Percentiles rank a stretch among this genome's conserved stretches.
Evolutionary conservation across 2,329 filamentous ascomycete genomes (phyloP).

Genomic region (Tolypocladium sp.): DNA sequence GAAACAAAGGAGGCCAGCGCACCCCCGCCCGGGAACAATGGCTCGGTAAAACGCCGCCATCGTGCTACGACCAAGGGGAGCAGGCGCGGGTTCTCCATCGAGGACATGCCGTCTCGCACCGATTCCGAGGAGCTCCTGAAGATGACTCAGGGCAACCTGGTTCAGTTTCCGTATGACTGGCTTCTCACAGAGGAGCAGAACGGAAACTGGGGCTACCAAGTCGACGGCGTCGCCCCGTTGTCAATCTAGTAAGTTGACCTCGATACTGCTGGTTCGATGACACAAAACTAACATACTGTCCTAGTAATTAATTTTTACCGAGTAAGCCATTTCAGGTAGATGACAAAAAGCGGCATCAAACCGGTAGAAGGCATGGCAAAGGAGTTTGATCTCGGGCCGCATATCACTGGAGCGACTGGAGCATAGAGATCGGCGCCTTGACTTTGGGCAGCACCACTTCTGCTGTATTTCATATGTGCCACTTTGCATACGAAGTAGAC

Average conservation of each 20-base stretch:
- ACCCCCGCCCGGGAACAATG: constrained; percentile 23
- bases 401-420: not conserved
- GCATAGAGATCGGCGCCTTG: not conserved
- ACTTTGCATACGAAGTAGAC: not conserved
- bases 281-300: constrained; percentile 14
- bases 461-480: not conserved
- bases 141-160: constrained; percentile 78
- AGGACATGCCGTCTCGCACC: constrained; percentile 65
- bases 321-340: not conserved
- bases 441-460: not conserved
- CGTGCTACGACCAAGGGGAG: constrained; percentile 63
- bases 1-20: constrained; percentile 21
- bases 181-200: constrained; percentile 82
- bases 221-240: constrained; percentile 90
- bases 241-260: constrained; percentile 77
- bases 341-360: not conserved
- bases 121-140: constrained; percentile 77
- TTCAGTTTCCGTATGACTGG: constrained; percentile 95
- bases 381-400: not conserved
- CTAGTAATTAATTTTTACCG: constrained; percentile 20
- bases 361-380: not conserved
- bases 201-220: constrained; percentile 93
- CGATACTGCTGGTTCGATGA: not conserved
- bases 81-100: constrained; percentile 53
- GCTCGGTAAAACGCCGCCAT: constrained; percentile 52